Evolutionary conservation across 106 monocot species (phyloP), one percentile per base, ranked within the genome.

Genomic region (Phalaenopsis equestris): DNA sequence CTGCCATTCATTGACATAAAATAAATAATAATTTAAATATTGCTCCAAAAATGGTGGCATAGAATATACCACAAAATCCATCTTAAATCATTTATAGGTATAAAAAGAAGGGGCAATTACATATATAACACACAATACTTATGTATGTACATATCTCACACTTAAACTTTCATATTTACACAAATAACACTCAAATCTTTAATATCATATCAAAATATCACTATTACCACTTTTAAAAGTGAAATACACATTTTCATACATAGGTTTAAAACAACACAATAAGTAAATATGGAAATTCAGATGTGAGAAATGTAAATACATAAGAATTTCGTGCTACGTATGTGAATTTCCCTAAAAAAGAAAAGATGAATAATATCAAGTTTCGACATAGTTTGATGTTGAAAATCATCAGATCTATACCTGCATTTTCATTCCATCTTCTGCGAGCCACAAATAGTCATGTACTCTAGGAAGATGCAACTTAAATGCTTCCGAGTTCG

Each of bases 381-480:
- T 52, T 52, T 52, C 3, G 12, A 12, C 12, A 12, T 14, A 52
- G 52, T 52, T 52, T 52, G 7, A 48, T 52, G 4, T 49, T 48
- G 23, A 43, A 6, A 18, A n/a, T 74, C 11, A 76, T 24, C n/a
- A 14, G 12, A 30, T 49, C 49, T 21, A 49, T n/a, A 91, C 95
- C 91, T 97, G 94, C 90, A 92, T 89, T 83, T 94, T 98, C 94
- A 98, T 94, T 85, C 98, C 98, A 89, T 98, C 97, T 90, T 97
- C 97, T 58, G 97, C 94, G 76, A 97, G 12, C 97, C 97, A 97
- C 55, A 97, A 73, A 86, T 90, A 97, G 81, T 97, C 97, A 77
- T 81, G 67, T 43, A 94, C 80, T 78, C 97, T 92, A 19, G 89
- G 89, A 82, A 92, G 86, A 55, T 97, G 97, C 80, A 94, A 72